Conservation (phyloP, 2,329 filamentous ascomycete species). For the Scedosporium dehoogii region DNA sequence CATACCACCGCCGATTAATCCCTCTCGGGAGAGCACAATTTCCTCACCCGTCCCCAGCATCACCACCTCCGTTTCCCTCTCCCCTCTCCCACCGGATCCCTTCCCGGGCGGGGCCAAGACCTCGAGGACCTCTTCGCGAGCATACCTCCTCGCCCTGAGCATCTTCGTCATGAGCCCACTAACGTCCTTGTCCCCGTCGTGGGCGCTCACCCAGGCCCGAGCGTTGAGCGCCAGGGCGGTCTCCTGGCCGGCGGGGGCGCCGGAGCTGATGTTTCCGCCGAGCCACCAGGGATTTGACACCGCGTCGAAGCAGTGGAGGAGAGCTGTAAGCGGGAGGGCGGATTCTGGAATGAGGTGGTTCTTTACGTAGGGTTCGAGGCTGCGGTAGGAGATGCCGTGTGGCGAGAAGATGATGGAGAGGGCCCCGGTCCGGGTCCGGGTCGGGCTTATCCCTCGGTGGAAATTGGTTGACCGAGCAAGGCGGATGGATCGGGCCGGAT, state of each 20-base stretch:
- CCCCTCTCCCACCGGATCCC: conserved; percentile 7
- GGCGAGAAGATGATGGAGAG: conserved; percentile 56
- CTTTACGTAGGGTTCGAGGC: conserved; percentile 44
- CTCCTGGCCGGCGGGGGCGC: conserved; percentile 45
- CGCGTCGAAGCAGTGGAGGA: conserved; percentile 55
- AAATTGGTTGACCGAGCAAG: conserved; percentile 20
- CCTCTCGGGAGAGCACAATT: conserved; percentile 29
- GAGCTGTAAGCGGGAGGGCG: conserved; percentile 51
- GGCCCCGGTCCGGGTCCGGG: conserved; percentile 16
- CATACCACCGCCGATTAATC: conserved; percentile 15
- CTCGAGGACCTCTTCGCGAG: conserved; percentile 32
- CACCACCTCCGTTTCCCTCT: conserved; percentile 27
- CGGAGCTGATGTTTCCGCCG: conserved; percentile 47
- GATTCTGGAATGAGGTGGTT: conserved; percentile 45
- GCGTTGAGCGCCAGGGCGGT: conserved; percentile 44
- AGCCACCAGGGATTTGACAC: conserved; percentile 52
- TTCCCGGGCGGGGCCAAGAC: conserved; percentile 2
- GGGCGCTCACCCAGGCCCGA: conserved; percentile 49
- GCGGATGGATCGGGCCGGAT: conserved; percentile 11
- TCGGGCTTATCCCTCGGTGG: background rate
- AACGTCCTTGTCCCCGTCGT: conserved; percentile 50
- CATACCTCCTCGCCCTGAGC: conserved; percentile 35
- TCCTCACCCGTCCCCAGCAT: conserved; percentile 32
- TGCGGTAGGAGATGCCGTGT: conserved; percentile 46
- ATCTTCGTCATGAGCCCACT: conserved; percentile 40